Evolutionary conservation across 139 green algal genomes (phyloP).

Genomic region (Parachlorella kessleri): DNA sequence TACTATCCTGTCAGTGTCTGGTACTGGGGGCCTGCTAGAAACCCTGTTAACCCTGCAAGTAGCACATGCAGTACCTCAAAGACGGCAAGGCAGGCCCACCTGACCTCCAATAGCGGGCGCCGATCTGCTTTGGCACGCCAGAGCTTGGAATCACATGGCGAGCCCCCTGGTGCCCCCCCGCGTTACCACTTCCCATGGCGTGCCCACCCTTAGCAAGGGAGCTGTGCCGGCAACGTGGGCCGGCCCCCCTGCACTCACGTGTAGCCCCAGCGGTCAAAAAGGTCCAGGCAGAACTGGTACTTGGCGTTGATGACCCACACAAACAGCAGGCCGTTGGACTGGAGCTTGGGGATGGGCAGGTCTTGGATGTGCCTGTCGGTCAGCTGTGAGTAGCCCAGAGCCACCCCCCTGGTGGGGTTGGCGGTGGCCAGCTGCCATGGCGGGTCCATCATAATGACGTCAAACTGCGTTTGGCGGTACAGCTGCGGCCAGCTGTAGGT

Average conservation of each 20-base stretch:
- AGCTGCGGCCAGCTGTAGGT: conserved; percentile 87
- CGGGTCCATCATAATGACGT: conserved; percentile 95
- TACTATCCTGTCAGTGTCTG: too few relatives aligned
- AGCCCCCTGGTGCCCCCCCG: too few relatives aligned
- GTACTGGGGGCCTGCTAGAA: neutral
- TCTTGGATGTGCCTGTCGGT: conserved; percentile 77
- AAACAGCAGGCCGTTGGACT: conserved; percentile 84
- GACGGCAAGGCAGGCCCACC: too few relatives aligned
- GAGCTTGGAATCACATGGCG: too few relatives aligned
- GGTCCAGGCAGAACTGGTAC: conserved; percentile 87
- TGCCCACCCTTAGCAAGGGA: too few relatives aligned
- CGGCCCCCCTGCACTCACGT: conserved; percentile 41
- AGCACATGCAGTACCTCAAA: neutral
- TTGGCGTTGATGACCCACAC: conserved; percentile 97
- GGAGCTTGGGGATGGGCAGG: conserved; percentile 81
- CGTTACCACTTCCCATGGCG: too few relatives aligned
- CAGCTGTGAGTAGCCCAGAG: conserved; percentile 80
- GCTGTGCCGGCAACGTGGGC: neutral
- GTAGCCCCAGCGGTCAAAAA: conserved; percentile 94
- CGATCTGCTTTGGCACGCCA: neutral
- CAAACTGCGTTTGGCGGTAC: conserved; percentile 46
- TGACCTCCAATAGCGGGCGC: neutral
- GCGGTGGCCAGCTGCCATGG: conserved; percentile 95
- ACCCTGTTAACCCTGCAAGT: neutral
- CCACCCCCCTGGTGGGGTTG: conserved; percentile 91